Evolutionary conservation across 2,329 filamentous ascomycete species (phyloP), one percentile per base, ranked within the genome.

Genomic region (Alternaria postmessia): DNA sequence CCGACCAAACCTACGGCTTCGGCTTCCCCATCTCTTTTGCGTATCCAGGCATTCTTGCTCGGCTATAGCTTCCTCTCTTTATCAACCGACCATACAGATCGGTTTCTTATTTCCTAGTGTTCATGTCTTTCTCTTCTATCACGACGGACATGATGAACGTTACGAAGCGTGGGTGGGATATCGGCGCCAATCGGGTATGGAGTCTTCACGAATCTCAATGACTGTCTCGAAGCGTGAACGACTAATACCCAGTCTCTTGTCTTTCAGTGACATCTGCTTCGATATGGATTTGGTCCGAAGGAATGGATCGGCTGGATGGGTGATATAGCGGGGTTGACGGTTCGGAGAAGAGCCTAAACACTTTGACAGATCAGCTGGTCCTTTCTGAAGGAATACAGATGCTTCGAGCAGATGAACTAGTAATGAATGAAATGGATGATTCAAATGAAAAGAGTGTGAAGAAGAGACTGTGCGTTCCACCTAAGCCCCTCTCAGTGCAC

Each of bases 71-170:
- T 67, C 59, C 62, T 64, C 70, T 62, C 56, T 64, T 61, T 64
- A 47, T 56, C 28, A 57, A 63, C 61, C 67, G 59, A 57, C 64
- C 36, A 11, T 18, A 55, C 54, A 32, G 59, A 55, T 64, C 62
- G 64, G 66, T 52, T 57, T 11, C n/a, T 46, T 66, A 44, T 65
- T 66, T 70, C 62, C 57, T 63, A 62, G 57, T 53, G 57, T 60
- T 64, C 59, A 55, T 59, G 42, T 41, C 41, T 49, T 59, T 52
- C 18, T 55, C 64, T 57, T 62, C 68, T 69, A 63, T 70, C 58
- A 71, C 64, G 70, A 72, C 63, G 67, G 64, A 60, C 57, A 73
- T 68, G 69, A 70, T 66, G 51, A 63, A 68, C 38, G 56, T 67
- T 61, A 68, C 54, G 65, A 72, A 61, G 58, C 56, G 58, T 68